Percentiles rank a stretch among this genome's conserved stretches.
Evolutionary conservation across 2,329 filamentous ascomycete species (phyloP).

Genomic region (Cadophora gregata): DNA sequence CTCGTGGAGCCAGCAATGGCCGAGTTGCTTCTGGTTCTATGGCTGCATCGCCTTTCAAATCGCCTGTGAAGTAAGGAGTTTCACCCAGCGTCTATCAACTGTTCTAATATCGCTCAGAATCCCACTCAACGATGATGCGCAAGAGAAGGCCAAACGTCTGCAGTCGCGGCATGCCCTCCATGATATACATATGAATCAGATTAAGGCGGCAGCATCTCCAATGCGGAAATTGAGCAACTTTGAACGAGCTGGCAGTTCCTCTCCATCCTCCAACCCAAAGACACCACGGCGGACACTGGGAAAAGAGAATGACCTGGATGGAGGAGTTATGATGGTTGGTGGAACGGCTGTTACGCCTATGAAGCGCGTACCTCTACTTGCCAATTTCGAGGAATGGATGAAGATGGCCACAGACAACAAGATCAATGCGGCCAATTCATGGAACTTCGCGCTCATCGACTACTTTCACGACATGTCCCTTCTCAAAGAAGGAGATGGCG

Average conservation of each 20-base stretch:
- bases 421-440: slow-evolving; percentile 97
- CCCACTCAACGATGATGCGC: slow-evolving; percentile 92
- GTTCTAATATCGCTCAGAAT: slow-evolving; percentile 62
- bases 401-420: slow-evolving; percentile 99
- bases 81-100: not conserved
- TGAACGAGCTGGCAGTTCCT: slow-evolving; percentile 62
- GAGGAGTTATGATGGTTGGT: slow-evolving; percentile 69
- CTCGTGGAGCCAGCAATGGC: slow-evolving; percentile 47
- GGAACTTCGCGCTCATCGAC: slow-evolving; percentile 99
- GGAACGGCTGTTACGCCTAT: slow-evolving; percentile 87
- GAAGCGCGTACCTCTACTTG: slow-evolving; percentile 93
- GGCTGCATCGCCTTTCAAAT: slow-evolving; percentile 43
- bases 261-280: slow-evolving; percentile 61
- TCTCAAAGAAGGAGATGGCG: slow-evolving; percentile 91
- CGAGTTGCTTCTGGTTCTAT: slow-evolving; percentile 48
- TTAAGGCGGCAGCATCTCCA: slow-evolving; percentile 81
- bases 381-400: slow-evolving; percentile 99
- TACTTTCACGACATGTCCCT: slow-evolving; percentile 99
- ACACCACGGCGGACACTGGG: slow-evolving; percentile 54
- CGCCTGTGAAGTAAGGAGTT: slow-evolving; percentile 45
- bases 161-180: slow-evolving; percentile 88
- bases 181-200: slow-evolving; percentile 89
- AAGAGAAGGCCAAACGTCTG: slow-evolving; percentile 87
- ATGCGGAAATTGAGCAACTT: slow-evolving; percentile 67
- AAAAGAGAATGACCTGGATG: slow-evolving; percentile 54